Base-by-base conservation (phyloP, 495 filamentous ascomycete species). In the Diplogelasinospora grovesii region DNA sequence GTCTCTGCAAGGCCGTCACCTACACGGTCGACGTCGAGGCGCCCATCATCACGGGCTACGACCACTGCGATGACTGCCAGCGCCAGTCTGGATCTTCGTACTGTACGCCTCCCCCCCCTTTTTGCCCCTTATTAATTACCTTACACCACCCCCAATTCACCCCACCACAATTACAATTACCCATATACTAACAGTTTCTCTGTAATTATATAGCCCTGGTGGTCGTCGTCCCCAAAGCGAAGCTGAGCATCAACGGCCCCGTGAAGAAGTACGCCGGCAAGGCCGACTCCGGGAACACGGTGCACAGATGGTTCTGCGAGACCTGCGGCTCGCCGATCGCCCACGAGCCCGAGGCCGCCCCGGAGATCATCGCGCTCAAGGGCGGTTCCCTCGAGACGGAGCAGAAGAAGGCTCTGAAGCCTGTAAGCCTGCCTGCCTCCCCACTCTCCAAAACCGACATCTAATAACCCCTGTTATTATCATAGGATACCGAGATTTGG, bases 51-150 rank as follows among this genome's bases (percentile, higher is more conserved):
- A 73, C 71, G 21, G 79, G 68, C 49, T 83, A 83, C 54, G 79
- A 83, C 51, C 79, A 83, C 66, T 83, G 79, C 52, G 79, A 83
- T 49, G 79, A 82, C 57, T 83, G 79, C 69, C 79, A 83, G 56
- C 77, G 79, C 49, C 79, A 83, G 60, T 70, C 65, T 36, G 79
- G 79, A 39, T 81, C 78, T 6, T 80, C 78, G 41, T 83, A 83
- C 56, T 83, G 79, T 83, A 60, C 22, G 1, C 24, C 14, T 14
- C 9, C 26, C n/a, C n/a, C n/a, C n/a, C n/a, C n/a, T n/a, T n/a
- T n/a, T n/a, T n/a, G n/a, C n/a, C n/a, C n/a, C n/a, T n/a, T n/a
- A n/a, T n/a, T n/a, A n/a, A 9, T 23, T 22, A 41, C 36, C 10
- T 33, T 27, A 41, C 26, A 23, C 27, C 8, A 4, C 10, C 43